Conservation (phyloP, 1,284 basidiomycete species). For the Trichosporon ovoides region DNA sequence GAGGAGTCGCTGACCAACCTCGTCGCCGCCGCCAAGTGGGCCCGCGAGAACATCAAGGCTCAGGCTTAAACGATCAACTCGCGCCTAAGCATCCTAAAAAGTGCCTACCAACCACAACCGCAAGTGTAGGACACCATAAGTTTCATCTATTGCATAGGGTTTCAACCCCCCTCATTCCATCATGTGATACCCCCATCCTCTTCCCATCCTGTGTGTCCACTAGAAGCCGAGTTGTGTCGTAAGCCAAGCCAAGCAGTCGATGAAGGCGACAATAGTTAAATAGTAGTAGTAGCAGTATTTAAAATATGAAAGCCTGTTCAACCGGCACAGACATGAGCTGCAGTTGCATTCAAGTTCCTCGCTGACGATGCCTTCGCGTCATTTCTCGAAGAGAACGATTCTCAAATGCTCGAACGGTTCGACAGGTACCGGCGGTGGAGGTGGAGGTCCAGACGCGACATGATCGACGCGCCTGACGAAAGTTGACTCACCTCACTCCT, state of each 20-base stretch:
- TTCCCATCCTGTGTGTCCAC: conserved; percentile 1
- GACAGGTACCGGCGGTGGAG: too few relatives aligned
- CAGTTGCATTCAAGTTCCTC: not conserved
- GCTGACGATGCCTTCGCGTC: too few relatives aligned
- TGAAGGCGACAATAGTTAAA: conserved; percentile 4
- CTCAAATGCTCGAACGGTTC: too few relatives aligned
- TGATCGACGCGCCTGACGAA: not conserved
- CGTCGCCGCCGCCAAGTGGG: conserved; percentile 85
- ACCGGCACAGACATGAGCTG: conserved; percentile 35
- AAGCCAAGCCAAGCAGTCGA: conserved; percentile 1
- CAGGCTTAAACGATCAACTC: not conserved
- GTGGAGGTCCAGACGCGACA: not conserved
- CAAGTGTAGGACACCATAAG: conserved; percentile 7
- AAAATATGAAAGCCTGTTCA: conserved; percentile 49
- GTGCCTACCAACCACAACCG: not conserved
- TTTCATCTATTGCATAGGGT: conserved; percentile 17
- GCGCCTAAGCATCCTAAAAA: not conserved
- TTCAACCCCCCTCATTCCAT: conserved; percentile 25
- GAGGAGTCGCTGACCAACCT: conserved; percentile 79
- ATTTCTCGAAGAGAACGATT: not conserved
- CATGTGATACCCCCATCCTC: conserved; percentile 23
- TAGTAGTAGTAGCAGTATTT: conserved; percentile 16
- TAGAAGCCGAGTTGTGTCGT: conserved; percentile 9
- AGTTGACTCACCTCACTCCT: not conserved
- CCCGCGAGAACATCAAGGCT: conserved; percentile 66